Conservation (phyloP, 257 asterid genomes). For the Lavandula angustifolia region DNA sequence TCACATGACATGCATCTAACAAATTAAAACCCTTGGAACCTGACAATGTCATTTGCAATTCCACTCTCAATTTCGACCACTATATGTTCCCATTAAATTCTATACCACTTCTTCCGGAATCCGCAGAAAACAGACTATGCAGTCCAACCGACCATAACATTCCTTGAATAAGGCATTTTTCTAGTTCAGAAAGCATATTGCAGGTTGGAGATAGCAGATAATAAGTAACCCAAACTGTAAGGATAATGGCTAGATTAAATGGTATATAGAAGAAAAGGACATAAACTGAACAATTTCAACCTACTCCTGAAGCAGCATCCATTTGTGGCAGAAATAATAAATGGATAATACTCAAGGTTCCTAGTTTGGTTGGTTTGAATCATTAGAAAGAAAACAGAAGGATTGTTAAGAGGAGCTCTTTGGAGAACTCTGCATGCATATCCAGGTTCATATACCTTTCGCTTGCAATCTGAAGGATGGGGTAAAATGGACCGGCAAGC, state of each 20-base stretch:
- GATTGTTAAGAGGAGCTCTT: slow-evolving; percentile 17
- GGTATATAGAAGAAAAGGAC: slow-evolving; percentile 3
- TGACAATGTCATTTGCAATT: slow-evolving; percentile 5
- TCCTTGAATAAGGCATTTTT: slow-evolving; percentile 5
- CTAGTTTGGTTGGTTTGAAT: slow-evolving; percentile 1
- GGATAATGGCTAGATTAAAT: slow-evolving; percentile 13
- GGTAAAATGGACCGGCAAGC: slow-evolving; percentile 94
- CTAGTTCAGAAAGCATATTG: neutral
- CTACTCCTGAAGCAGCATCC: slow-evolving; percentile 29
- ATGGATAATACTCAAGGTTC: slow-evolving; percentile 4
- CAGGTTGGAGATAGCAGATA: slow-evolving; percentile 3
- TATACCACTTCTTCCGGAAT: neutral
- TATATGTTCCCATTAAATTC: neutral
- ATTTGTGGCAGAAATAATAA: slow-evolving; percentile 3
- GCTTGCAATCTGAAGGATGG: slow-evolving; percentile 73
- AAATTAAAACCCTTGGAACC: neutral
- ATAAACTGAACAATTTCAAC: slow-evolving; percentile 7
- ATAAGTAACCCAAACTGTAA: neutral
- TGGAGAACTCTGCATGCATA: slow-evolving; percentile 26
- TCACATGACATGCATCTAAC: neutral
- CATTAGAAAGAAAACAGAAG: slow-evolving; percentile 12
- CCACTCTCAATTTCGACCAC: neutral
- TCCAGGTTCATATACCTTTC: slow-evolving; percentile 70
- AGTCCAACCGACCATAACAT: neutral
- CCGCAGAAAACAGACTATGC: no score